Percentiles rank a stretch among this genome's conserved stretches.
Evolutionary conservation across 83 land plant species (phyloP).

Genomic region (Picea abies): DNA sequence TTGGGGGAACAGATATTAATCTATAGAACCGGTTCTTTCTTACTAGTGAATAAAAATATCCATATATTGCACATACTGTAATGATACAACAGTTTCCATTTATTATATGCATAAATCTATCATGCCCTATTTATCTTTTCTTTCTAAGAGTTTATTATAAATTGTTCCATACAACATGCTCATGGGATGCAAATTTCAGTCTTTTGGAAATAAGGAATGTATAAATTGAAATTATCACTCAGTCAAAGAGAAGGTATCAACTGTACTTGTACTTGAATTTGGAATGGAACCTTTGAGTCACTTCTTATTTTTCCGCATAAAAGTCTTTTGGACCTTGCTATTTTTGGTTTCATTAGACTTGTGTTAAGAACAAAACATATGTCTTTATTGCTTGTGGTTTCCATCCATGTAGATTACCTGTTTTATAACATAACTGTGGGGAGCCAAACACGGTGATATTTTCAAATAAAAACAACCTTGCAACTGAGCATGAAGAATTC

Average conservation of each 20-base stretch:
- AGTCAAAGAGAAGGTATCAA: no score
- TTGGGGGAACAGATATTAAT: neutral
- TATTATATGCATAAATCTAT: neutral
- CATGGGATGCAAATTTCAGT: neutral
- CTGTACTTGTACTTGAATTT: no score
- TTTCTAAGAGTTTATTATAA: no score
- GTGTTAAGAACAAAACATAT: neutral
- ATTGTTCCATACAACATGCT: neutral
- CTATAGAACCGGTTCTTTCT: neutral
- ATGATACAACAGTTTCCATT: neutral
- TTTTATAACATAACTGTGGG: no score
- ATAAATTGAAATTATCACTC: no score
- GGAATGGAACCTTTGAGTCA: no score
- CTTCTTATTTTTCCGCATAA: no score
- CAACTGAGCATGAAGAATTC: no score
- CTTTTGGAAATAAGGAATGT: neutral
- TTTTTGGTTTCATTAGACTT: neutral
- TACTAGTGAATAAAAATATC: neutral
- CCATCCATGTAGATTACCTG: neutral
- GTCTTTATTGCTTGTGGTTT: neutral
- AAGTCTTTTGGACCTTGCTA: neutral
- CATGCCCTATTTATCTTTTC: neutral
- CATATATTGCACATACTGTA: neutral
- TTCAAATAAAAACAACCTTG: no score
- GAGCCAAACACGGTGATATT: no score